Conservation (phyloP, 2,329 filamentous ascomycete species). For the Ophiostoma quercus region DNA sequence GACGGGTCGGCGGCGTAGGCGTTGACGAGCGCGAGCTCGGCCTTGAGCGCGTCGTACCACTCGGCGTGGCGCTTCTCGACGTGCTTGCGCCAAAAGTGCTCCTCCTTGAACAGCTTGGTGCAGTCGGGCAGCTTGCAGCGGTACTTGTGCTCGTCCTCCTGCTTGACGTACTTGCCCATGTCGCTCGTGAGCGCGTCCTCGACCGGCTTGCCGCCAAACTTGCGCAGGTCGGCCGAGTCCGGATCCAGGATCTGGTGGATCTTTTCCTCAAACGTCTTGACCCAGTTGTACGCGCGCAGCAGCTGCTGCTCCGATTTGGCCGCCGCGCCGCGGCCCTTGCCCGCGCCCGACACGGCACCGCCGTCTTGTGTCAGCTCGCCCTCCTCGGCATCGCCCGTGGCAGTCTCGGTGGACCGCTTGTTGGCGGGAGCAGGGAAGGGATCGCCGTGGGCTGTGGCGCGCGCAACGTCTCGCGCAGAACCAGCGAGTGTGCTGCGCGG, state of each 20-base stretch:
- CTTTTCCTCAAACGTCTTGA: conserved; percentile 97
- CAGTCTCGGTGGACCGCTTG: conserved; percentile 37
- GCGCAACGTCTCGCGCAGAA: conserved; percentile 76
- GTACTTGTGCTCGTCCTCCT: conserved; percentile 96
- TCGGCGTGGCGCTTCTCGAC: conserved; percentile 92
- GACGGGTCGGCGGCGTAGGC: conserved; percentile 90
- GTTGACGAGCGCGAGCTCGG: conserved; percentile 86
- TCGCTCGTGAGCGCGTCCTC: conserved; percentile 87
- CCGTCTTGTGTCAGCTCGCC: conserved; percentile 57
- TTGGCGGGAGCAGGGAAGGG: conserved; percentile 72
- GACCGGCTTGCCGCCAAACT: conserved; percentile 80
- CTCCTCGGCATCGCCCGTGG: conserved; percentile 50
- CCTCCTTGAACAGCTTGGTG: conserved; percentile 93
- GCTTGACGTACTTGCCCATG: conserved; percentile 80
- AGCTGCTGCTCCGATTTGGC: conserved; percentile 86
- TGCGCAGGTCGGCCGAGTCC: conserved; percentile 77
- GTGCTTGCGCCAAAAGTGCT: conserved; percentile 96
- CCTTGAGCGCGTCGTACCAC: conserved; percentile 73
- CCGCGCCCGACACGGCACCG: neutral
- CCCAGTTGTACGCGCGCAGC: conserved; percentile 95
- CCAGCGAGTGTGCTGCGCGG: conserved; percentile 80
- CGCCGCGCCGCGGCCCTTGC: conserved; percentile 60
- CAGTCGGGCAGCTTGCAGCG: conserved; percentile 95
- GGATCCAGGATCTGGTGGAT: conserved; percentile 88
- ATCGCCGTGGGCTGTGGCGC: conserved; percentile 75